These are phyloP conservation scores for Penicillium olsonii DNA, from an alignment of 2,329 filamentous ascomycete species.

Conservation along the genomic window DNA sequence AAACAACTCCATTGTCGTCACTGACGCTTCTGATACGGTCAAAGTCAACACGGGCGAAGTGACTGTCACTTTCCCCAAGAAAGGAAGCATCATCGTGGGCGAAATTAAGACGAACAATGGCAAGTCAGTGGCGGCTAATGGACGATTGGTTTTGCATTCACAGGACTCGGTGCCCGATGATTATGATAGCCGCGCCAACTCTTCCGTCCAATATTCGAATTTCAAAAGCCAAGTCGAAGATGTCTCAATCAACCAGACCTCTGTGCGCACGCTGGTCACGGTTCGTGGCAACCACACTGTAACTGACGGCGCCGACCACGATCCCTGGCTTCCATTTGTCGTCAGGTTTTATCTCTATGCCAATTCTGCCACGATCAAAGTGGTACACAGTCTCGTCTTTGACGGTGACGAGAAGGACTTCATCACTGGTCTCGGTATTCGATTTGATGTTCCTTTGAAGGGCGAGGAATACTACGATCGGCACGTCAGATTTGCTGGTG, in stretches of 20 bases:
- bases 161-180: slow-evolving; percentile 51
- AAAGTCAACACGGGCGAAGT: slow-evolving; percentile 51
- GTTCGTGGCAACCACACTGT: slow-evolving; percentile 43
- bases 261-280: slow-evolving; percentile 52
- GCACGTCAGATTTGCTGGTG: slow-evolving; percentile 59
- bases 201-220: slow-evolving; percentile 43
- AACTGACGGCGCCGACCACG: slow-evolving; percentile 35
- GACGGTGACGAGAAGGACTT: slow-evolving; percentile 56
- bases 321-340: slow-evolving; percentile 57
- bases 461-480: slow-evolving; percentile 59
- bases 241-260: slow-evolving; percentile 49
- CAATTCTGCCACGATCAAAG: slow-evolving; percentile 56
- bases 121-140: slow-evolving; percentile 46
- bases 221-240: slow-evolving; percentile 57
- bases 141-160: slow-evolving; percentile 56
- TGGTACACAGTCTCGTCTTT: slow-evolving; percentile 60
- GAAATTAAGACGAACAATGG: slow-evolving; percentile 45
- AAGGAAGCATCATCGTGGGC: slow-evolving; percentile 43
- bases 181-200: slow-evolving; percentile 36
- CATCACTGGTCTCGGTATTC: slow-evolving; percentile 46
- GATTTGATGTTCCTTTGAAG: slow-evolving; percentile 57
- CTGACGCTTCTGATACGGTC: slow-evolving; percentile 28
- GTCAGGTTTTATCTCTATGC: slow-evolving; percentile 62
- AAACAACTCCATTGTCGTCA: slow-evolving; percentile 4
- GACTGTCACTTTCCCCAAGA: slow-evolving; percentile 46